phyloP scores from a whole-genome alignment of 75 land plant genomes.

The Pinus albicaulis region DNA sequence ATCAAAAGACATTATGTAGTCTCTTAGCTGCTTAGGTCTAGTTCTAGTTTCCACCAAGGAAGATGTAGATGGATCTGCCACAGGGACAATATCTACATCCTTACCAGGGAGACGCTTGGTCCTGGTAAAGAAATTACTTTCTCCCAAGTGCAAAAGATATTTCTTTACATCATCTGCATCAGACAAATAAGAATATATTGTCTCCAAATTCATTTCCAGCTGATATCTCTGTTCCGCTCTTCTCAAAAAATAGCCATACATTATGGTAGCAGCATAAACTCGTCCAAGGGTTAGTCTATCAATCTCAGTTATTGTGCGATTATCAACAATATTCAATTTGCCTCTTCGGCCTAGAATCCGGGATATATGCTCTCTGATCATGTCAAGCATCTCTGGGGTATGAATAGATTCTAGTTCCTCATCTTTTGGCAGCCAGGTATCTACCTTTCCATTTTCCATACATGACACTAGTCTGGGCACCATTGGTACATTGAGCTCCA shows the following conservation, averaged over 20 bases:
- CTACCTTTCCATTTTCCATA: slow-evolving; percentile 30
- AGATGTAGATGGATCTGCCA: not conserved
- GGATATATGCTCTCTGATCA: slow-evolving; percentile 57
- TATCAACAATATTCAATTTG: slow-evolving; percentile 29
- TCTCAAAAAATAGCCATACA: slow-evolving; percentile 74
- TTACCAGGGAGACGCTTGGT: slow-evolving; percentile 3
- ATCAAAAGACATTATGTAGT: slow-evolving; percentile 59
- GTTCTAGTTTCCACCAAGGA: slow-evolving; percentile 14
- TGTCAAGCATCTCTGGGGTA: slow-evolving; percentile 45
- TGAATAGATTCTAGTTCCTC: slow-evolving; percentile 66
- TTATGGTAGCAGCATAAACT: slow-evolving; percentile 62
- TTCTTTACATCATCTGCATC: not conserved
- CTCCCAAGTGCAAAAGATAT: slow-evolving; percentile 13
- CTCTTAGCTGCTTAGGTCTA: slow-evolving; percentile 19
- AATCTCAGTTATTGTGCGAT: slow-evolving; percentile 36
- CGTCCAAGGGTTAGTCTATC: slow-evolving; percentile 34
- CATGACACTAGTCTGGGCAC: slow-evolving; percentile 41
- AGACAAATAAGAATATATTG: not conserved
- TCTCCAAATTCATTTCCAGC: slow-evolving; percentile 37
- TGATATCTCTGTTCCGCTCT: slow-evolving; percentile 47
- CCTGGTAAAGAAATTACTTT: not conserved
- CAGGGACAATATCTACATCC: slow-evolving; percentile 18
- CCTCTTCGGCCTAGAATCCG: slow-evolving; percentile 43
- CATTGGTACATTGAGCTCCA: slow-evolving; percentile 51
- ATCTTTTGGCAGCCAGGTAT: slow-evolving; percentile 53